Evolutionary conservation across 768 basidiomycete species (phyloP).

Genomic region (Calocera viscosa): DNA sequence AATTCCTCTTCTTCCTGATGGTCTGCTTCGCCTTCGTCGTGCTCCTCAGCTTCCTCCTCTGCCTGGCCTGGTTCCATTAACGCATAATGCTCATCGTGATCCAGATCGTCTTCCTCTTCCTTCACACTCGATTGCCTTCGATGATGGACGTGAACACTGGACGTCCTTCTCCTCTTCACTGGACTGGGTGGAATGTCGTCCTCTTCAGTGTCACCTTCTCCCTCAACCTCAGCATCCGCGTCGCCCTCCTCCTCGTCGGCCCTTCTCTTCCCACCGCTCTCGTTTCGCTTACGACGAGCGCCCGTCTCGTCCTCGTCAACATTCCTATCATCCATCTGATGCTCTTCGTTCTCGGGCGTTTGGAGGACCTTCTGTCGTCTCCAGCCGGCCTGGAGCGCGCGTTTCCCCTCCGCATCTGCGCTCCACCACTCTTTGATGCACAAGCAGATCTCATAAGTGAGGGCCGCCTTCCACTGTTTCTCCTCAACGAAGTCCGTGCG

Average conservation of each 20-base stretch:
- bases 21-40: slow-evolving; percentile 17
- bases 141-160: background rate
- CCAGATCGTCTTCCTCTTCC: slow-evolving; percentile 27
- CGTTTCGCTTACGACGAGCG: background rate
- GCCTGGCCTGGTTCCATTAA: background rate
- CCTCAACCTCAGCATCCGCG: slow-evolving; percentile 4
- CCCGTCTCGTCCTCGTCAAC: background rate
- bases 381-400: slow-evolving; percentile 30
- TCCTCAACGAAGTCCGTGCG: slow-evolving; percentile 91
- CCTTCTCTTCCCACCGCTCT: background rate
- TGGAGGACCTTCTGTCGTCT: slow-evolving; percentile 4
- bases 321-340: background rate
- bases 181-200: background rate
- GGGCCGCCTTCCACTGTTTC: slow-evolving; percentile 74
- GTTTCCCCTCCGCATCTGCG: slow-evolving; percentile 49
- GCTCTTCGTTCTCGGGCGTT: background rate
- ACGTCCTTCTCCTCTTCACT: background rate
- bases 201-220: background rate
- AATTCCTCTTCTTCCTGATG: slow-evolving; percentile 30
- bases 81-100: slow-evolving; percentile 18
- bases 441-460: slow-evolving; percentile 71
- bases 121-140: slow-evolving; percentile 22
- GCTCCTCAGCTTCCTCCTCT: slow-evolving; percentile 13
- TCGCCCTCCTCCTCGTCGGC: background rate
- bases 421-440: slow-evolving; percentile 82